These are phyloP conservation scores for Spathaspora girioi DNA, from an alignment of 805 yeast genomes.

Conservation along the genomic window DNA sequence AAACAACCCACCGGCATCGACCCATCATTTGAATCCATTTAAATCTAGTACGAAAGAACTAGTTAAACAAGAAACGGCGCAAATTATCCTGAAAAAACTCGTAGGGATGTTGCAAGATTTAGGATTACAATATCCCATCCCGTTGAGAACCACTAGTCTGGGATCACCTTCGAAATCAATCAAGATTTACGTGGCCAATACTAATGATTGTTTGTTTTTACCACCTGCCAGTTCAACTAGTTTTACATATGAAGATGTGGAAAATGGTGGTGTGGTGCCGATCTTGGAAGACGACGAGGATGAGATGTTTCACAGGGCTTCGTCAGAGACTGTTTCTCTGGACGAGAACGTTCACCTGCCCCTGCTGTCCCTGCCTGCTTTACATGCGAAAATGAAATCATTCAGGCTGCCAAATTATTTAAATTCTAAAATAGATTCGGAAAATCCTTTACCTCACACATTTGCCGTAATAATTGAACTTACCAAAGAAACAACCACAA, in stretches of 20 bases:
- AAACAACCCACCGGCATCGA: constrained; percentile 13
- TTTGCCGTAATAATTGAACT: constrained; percentile 50
- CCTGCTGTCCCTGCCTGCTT: not conserved
- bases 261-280: constrained; percentile 30
- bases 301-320: not conserved
- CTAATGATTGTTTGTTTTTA: constrained; percentile 37
- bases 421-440: constrained; percentile 33
- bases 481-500: constrained; percentile 29
- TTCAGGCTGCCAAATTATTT: constrained; percentile 35
- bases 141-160: constrained; percentile 25
- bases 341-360: too few species aligned
- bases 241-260: constrained; percentile 41
- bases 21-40: not conserved
- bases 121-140: constrained; percentile 39
- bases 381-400: constrained; percentile 18
- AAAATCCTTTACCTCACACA: constrained; percentile 47
- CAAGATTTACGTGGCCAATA: constrained; percentile 32
- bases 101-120: constrained; percentile 25
- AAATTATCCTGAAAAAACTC: constrained; percentile 33
- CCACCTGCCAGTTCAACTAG: constrained; percentile 38
- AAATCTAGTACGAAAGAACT: constrained; percentile 25
- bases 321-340: too few species aligned
- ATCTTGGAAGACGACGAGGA: constrained; percentile 9
- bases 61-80: constrained; percentile 36
- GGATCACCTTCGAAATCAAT: constrained; percentile 24